Evolutionary conservation across 2,329 filamentous ascomycete genomes (phyloP).

Genomic region (Hymenoscyphus infarciens): DNA sequence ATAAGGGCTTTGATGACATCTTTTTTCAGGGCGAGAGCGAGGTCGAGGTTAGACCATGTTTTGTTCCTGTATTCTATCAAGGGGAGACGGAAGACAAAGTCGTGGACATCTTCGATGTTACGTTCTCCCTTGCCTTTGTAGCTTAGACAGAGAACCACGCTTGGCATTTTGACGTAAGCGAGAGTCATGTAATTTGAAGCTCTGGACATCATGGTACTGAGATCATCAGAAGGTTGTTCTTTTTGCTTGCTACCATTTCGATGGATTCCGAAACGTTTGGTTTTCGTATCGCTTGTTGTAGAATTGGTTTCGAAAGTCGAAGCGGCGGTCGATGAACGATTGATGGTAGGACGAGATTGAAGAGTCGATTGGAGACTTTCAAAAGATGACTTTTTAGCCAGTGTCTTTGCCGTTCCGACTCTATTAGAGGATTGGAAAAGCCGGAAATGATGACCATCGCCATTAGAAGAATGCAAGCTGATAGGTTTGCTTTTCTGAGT

Average conservation of each 20-base stretch:
- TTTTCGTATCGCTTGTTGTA: conserved; percentile 33
- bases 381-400: conserved; percentile 33
- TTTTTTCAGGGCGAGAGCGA: conserved; percentile 88
- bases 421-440: conserved; percentile 40
- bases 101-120: conserved; percentile 94
- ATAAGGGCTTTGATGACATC: conserved; percentile 92
- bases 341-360: conserved; percentile 27
- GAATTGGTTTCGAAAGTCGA: conserved; percentile 27
- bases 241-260: conserved; percentile 49
- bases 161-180: conserved; percentile 89
- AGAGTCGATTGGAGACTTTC: conserved; percentile 32
- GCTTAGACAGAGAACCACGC: conserved; percentile 89
- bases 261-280: conserved; percentile 52
- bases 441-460: conserved; percentile 38
- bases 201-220: conserved; percentile 93
- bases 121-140: conserved; percentile 96
- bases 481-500: conserved; percentile 25
- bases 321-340: conserved; percentile 25
- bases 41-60: conserved; percentile 96
- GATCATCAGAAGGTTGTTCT: conserved; percentile 73
- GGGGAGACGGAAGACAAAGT: conserved; percentile 94
- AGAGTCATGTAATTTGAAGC: conserved; percentile 98
- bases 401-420: conserved; percentile 22
- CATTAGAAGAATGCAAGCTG: conserved; percentile 28
- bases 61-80: conserved; percentile 97